A percentile compares a stretch with the other conserved stretches of the same genome.
These are phyloP conservation scores for Verticillium nubilum DNA, from an alignment of 2,329 filamentous ascomycete species.

Conservation along the genomic window DNA sequence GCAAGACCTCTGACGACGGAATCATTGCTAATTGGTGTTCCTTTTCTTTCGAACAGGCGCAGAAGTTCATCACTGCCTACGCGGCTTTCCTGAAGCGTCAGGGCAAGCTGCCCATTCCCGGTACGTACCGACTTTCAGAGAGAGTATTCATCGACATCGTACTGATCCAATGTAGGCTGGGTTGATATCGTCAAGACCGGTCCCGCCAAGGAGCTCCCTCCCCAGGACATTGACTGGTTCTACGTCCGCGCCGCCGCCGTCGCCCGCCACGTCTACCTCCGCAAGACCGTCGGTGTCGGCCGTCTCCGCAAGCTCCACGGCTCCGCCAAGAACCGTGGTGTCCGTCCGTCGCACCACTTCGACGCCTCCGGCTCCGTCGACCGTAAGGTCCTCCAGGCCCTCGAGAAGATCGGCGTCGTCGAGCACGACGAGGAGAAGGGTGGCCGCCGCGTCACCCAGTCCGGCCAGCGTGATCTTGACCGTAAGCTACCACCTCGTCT, in stretches of 20 bases:
- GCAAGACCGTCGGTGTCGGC: slow-evolving; percentile 98
- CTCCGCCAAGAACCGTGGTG: slow-evolving; percentile 93
- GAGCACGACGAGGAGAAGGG: slow-evolving; percentile 99
- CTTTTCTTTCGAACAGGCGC: slow-evolving; percentile 54
- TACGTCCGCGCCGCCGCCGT: slow-evolving; percentile 87
- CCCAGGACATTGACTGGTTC: slow-evolving; percentile 98
- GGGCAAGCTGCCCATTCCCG: slow-evolving; percentile 86
- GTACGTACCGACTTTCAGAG: slow-evolving; percentile 44
- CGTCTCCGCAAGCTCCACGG: slow-evolving; percentile 96
- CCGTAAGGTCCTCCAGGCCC: slow-evolving; percentile 93
- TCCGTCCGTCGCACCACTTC: slow-evolving; percentile 87
- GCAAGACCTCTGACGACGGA: slow-evolving; percentile 70
- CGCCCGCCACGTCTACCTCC: slow-evolving; percentile 97
- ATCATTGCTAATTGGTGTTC: slow-evolving; percentile 61
- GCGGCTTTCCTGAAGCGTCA: slow-evolving; percentile 89
- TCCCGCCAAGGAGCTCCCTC: slow-evolving; percentile 92
- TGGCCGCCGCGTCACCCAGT: slow-evolving; percentile 96
- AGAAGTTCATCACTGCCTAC: slow-evolving; percentile 86
- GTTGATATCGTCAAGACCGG: slow-evolving; percentile 99
- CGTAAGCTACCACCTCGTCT: slow-evolving; percentile 42
- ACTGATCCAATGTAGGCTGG: slow-evolving; percentile 62
- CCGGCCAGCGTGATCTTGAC: slow-evolving; percentile 98
- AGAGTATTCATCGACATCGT: slow-evolving; percentile 1
- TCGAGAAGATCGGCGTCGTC: slow-evolving; percentile 98
- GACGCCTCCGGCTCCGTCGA: slow-evolving; percentile 93